phyloP scores from a whole-genome alignment of 148 eudicot species.

The Chenopodium suecicum region DNA sequence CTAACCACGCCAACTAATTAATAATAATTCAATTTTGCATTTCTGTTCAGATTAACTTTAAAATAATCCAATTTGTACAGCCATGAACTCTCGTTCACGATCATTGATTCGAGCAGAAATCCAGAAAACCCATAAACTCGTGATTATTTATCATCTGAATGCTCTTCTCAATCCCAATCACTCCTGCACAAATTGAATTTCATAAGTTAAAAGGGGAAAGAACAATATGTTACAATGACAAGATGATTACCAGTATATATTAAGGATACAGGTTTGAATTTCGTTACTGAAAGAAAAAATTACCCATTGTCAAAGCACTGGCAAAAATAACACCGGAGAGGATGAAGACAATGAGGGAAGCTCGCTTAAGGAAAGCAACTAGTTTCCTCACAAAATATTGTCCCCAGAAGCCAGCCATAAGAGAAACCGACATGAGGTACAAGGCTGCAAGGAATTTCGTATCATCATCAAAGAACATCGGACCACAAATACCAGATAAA shows the following conservation, averaged over 20 bases:
- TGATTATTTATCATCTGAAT: not conserved
- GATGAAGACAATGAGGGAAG: conserved; percentile 86
- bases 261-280: too few species aligned
- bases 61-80: conserved; percentile 16
- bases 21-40: not conserved
- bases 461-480: not conserved
- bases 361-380: conserved; percentile 65
- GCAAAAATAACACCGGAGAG: conserved; percentile 88
- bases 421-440: conserved; percentile 70
- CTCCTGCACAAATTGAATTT: conserved; percentile 45
- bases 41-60: conserved; percentile 9
- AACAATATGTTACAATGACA: not conserved
- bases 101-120: conserved; percentile 29
- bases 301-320: conserved; percentile 97
- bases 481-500: not conserved
- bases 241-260: too few species aligned
- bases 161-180: conserved; percentile 41
- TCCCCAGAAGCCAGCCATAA: conserved; percentile 96
- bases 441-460: conserved; percentile 56
- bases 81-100: conserved; percentile 80
- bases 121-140: not conserved
- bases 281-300: not conserved
- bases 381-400: conserved; percentile 82
- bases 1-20: not conserved
- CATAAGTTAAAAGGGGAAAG: not conserved